A percentile compares a stretch with the other conserved stretches of the same genome.
Evolutionary conservation across 164 flowering plant genomes (phyloP).

Genomic region (Paratinospora sagittata): DNA sequence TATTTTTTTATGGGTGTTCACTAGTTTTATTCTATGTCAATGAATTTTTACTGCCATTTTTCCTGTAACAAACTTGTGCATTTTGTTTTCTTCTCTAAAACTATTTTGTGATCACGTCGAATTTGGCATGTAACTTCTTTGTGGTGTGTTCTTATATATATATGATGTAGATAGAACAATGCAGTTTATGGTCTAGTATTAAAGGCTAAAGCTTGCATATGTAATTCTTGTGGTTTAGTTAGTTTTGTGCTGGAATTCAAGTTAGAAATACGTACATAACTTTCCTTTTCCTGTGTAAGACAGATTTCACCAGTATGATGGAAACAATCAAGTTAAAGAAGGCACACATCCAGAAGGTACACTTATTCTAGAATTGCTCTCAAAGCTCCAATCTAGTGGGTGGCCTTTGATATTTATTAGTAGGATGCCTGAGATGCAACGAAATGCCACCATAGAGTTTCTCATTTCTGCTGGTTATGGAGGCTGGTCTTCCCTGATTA

Average conservation of each 20-base stretch:
- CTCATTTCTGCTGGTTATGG: conserved; percentile 45
- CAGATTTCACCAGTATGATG: conserved; percentile 24
- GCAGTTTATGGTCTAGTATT: neutral
- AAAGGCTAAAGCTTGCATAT: neutral
- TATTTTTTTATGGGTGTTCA: neutral
- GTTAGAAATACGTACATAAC: neutral
- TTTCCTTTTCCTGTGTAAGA: neutral
- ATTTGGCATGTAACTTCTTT: neutral
- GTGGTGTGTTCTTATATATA: neutral
- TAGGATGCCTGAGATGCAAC: conserved; percentile 38
- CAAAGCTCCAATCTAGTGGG: conserved; percentile 37
- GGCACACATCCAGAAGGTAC: conserved; percentile 20
- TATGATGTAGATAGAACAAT: neutral
- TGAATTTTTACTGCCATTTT: neutral
- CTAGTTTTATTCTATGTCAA: neutral
- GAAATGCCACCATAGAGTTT: conserved; percentile 29
- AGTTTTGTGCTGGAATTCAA: neutral
- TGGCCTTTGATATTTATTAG: conserved; percentile 50
- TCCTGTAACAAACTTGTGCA: neutral
- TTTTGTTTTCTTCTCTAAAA: neutral
- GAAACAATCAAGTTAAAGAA: conserved; percentile 19
- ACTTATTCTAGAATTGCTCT: conserved; percentile 25
- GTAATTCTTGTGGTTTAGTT: neutral
- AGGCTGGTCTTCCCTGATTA: conserved; percentile 52
- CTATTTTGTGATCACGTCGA: neutral